phyloP scores from a whole-genome alignment of 2,329 filamentous ascomycete species.

The Aureobasidium pullulans region DNA sequence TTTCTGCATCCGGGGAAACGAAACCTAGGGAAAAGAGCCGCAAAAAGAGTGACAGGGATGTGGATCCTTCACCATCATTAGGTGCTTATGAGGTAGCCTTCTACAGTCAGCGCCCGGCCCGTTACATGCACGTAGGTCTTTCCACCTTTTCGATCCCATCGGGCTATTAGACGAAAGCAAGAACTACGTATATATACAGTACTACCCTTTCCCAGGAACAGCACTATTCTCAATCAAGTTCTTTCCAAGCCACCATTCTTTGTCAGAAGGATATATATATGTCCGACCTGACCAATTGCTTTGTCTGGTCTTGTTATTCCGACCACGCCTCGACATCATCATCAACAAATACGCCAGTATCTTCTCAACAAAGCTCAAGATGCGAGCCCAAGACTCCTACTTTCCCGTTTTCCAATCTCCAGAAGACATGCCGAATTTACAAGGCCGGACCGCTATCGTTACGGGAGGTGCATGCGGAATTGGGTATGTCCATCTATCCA shows the following conservation, averaged over 20 bases:
- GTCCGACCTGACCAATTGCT: slow-evolving; percentile 6
- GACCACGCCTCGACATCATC: slow-evolving; percentile 75
- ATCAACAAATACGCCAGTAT: slow-evolving; percentile 46
- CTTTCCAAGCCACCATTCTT: not conserved
- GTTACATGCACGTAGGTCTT: not conserved
- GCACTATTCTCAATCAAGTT: not conserved
- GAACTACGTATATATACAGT: not conserved
- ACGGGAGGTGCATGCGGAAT: slow-evolving; percentile 16
- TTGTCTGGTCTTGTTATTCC: slow-evolving; percentile 10
- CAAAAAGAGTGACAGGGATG: slow-evolving; percentile 4
- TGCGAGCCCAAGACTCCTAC: not conserved
- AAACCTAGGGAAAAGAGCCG: not conserved
- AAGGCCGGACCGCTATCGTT: slow-evolving; percentile 15
- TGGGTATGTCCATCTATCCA: not conserved
- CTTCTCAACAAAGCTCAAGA: not conserved
- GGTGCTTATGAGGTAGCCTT: not conserved
- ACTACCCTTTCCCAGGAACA: not conserved
- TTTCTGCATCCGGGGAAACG: not conserved
- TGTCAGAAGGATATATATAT: not conserved
- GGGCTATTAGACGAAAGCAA: not conserved
- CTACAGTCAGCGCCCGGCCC: not conserved
- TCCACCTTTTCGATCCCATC: not conserved
- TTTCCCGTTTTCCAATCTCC: slow-evolving; percentile 10
- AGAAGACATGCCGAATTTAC: slow-evolving; percentile 10
- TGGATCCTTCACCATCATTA: slow-evolving; percentile 3